Conservation (phyloP, 73 alveolate species). For the Tetrahymena thermophila region DNA sequence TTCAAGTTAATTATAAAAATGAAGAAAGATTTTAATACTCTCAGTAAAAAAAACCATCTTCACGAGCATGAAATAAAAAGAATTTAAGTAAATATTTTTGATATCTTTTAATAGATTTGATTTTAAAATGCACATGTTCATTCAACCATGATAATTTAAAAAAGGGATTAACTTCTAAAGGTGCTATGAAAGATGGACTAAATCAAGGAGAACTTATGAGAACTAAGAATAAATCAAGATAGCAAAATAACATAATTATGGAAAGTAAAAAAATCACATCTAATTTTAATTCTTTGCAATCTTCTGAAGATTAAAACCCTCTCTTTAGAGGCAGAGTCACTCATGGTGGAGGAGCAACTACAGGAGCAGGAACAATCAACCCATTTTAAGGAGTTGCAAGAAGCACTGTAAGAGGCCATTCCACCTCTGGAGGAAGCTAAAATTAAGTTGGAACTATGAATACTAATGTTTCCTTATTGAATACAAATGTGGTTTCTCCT, state of each 20-base stretch:
- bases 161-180: constrained; percentile 53
- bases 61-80: constrained; percentile 90
- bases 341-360: constrained; percentile 37
- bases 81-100: constrained; percentile 18
- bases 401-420: constrained; percentile 33
- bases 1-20: constrained; percentile 79
- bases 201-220: constrained; percentile 61
- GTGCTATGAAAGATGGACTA: constrained; percentile 60
- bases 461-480: neutral
- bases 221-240: constrained; percentile 53
- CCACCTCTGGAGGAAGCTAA: constrained; percentile 4
- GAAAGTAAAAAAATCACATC: constrained; percentile 34
- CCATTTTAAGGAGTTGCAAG: constrained; percentile 17
- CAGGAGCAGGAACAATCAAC: constrained; percentile 34
- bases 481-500: neutral
- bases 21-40: constrained; percentile 76
- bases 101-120: neutral
- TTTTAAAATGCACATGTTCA: neutral
- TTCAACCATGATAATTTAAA: neutral
- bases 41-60: constrained; percentile 75
- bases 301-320: constrained; percentile 24
- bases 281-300: neutral
- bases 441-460: neutral
- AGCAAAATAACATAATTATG: constrained; percentile 47
- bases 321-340: constrained; percentile 25